Base-by-base conservation (phyloP, 208 protist species). In the Tritrichomonas musculus region DNA sequence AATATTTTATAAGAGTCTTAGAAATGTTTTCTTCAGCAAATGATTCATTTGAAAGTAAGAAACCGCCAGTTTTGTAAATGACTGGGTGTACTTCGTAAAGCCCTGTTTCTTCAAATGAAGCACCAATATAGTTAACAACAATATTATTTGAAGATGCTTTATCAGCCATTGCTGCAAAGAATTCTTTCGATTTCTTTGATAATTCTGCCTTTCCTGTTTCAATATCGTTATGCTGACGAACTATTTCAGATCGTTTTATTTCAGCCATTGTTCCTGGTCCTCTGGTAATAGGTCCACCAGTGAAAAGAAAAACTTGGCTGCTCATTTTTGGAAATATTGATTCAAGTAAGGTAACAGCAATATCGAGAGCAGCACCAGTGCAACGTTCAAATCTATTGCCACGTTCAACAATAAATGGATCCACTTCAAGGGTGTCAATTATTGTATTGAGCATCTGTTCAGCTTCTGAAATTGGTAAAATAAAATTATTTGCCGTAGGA, bases 161-260 rank as follows among this genome's bases (percentile, higher is more conserved):
- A 65, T 97, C 95, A 94, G 98, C 98, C 1, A 99, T 96, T 25
- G 94, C 96, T 57, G 97, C 96, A 95, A 98, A 99, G 95, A 98
- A 98, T 93, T 96, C 95, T 36, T 75, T 53, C 25, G 97, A 94
- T 94, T 97, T 96, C 27, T 95, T 95, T 65, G 36, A 57, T 0
- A 92, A 84, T n/a, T 22, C 33, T 33, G 92, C 92, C 1, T 92
- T 93, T 0, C 82, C 94, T 57, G 92, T 96, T 84, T 98, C 96
- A 66, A 99, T 98, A 95, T 99, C 98, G 69, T 96, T 95, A 94
- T 99, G 98, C 41, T 96, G 96, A 60, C 98, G 97, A 82, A 99
- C 98, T 94, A 98, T 95, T 88, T 99, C 97, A 69, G 97, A 96
- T 17, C 98, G 95, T 53, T 97, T 97, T 14, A 97, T 96, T 53